These are phyloP conservation scores for Naganishia antarctica DNA, from an alignment of 768 basidiomycete genomes.

Conservation along the genomic window DNA sequence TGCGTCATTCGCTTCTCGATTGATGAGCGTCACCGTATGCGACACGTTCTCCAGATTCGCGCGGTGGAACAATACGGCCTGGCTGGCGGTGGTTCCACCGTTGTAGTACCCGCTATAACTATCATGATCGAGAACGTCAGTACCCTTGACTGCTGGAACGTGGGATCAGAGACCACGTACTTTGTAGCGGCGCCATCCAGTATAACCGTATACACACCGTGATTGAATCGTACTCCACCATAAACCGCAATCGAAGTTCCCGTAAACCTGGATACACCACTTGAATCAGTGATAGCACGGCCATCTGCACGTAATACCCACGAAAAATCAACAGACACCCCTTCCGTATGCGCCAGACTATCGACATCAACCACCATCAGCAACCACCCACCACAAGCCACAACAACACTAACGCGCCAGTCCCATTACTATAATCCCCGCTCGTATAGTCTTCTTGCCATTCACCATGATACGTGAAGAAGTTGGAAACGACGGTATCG, in stretches of 20 bases:
- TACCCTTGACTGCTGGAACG: not conserved
- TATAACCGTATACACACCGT: conserved; percentile 16
- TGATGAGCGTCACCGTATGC: conserved; percentile 13
- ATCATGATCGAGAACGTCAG: not conserved
- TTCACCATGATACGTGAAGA: not conserved
- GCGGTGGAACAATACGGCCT: not conserved
- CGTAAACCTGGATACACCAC: not conserved
- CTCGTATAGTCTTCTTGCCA: not conserved
- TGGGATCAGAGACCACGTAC: not conserved
- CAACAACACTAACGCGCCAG: not conserved
- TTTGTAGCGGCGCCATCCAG: conserved; percentile 10
- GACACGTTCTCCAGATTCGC: conserved; percentile 4
- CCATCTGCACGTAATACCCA: no score
- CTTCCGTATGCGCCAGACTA: not conserved
- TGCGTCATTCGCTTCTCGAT: not conserved
- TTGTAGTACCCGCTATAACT: not conserved
- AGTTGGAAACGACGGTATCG: not conserved
- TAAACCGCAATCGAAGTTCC: conserved; percentile 18
- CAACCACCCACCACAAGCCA: no score
- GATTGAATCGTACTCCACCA: conserved; percentile 23
- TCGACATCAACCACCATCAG: no score
- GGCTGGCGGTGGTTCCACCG: not conserved
- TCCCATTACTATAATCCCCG: not conserved
- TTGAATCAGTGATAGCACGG: not conserved
- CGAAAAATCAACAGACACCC: not conserved